phyloP scores from a whole-genome alignment of 1,139 yeast species.

The Pichia sp. region DNA sequence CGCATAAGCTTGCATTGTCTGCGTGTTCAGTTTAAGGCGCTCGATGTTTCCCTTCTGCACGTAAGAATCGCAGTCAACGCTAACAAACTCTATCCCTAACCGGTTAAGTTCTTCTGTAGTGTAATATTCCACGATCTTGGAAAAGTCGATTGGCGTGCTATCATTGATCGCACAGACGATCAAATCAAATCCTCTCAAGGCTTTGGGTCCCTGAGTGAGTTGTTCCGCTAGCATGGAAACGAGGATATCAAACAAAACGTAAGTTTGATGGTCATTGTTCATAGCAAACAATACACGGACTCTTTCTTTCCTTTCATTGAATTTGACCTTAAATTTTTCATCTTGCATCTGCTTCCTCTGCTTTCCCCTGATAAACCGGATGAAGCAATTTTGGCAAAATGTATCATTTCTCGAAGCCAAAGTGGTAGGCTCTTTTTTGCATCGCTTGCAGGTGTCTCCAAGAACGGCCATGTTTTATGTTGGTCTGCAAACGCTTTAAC shows the following conservation, averaged over 20 bases:
- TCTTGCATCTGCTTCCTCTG: conserved; percentile 72
- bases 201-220: conserved; percentile 46
- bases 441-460: conserved; percentile 41
- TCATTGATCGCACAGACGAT: conserved; percentile 50
- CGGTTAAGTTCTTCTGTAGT: conserved; percentile 17
- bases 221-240: conserved; percentile 62
- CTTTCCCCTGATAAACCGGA: conserved; percentile 68
- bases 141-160: conserved; percentile 2
- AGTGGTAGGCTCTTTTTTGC: conserved; percentile 45
- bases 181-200: conserved; percentile 64
- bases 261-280: conserved; percentile 63
- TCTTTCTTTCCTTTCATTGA: conserved; percentile 31
- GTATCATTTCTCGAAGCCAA: conserved; percentile 63
- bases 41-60: conserved; percentile 4
- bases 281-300: conserved; percentile 55
- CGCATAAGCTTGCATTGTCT: conserved; percentile 24
- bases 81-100: conserved; percentile 34
- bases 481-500: too few species aligned
- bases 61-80: conserved; percentile 39
- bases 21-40: conserved; percentile 7
- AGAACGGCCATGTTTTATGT: conserved; percentile 4
- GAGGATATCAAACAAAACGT: conserved; percentile 65
- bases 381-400: conserved; percentile 69
- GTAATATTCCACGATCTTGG: conserved; percentile 25
- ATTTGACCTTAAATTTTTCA: conserved; percentile 68